A percentile compares a stretch with the other conserved stretches of the same genome.
Conservation (phyloP, 352 stramenopile genomes). For the Globisporangium perplexum region DNA sequence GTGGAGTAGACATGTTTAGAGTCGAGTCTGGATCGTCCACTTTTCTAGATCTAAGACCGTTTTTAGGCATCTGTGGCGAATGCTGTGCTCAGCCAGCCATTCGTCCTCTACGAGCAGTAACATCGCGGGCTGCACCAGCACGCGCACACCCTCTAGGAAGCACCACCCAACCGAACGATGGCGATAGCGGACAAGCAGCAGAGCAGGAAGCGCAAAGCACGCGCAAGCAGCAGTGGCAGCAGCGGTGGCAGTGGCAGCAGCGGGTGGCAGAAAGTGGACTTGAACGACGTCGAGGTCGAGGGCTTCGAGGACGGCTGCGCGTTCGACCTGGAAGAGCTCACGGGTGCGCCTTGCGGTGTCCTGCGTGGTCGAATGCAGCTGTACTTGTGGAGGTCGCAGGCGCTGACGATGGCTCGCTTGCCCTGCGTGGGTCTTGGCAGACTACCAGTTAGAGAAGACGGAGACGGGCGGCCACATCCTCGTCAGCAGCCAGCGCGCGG, state of each 20-base stretch:
- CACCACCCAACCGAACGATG: not conserved
- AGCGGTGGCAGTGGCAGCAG: constrained; percentile 6
- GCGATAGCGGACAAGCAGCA: constrained; percentile 10
- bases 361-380: too few relatives aligned
- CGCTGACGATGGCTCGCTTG: not conserved
- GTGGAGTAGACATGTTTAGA: not conserved
- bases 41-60: not conserved
- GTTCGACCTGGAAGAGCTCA: constrained; percentile 83
- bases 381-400: too few relatives aligned
- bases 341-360: constrained; percentile 24
- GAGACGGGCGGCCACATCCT: constrained; percentile 55
- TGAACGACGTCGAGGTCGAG: constrained; percentile 69
- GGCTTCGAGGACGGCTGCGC: constrained; percentile 82
- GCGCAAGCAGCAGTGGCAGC: constrained; percentile 8
- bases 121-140: too few relatives aligned
- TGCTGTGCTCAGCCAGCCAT: not conserved
- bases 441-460: constrained; percentile 58
- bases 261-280: constrained; percentile 65
- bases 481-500: constrained; percentile 21
- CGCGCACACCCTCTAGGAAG: too few relatives aligned
- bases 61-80: not conserved
- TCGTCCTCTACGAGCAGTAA: not conserved
- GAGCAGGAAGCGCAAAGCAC: constrained; percentile 69
- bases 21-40: not conserved
- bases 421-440: constrained; percentile 4